Percentiles rank a stretch among this genome's conserved stretches.
These are phyloP conservation scores for Suzukiozyma palmioleophila DNA, from an alignment of 1,139 yeast species.

Conservation along the genomic window DNA sequence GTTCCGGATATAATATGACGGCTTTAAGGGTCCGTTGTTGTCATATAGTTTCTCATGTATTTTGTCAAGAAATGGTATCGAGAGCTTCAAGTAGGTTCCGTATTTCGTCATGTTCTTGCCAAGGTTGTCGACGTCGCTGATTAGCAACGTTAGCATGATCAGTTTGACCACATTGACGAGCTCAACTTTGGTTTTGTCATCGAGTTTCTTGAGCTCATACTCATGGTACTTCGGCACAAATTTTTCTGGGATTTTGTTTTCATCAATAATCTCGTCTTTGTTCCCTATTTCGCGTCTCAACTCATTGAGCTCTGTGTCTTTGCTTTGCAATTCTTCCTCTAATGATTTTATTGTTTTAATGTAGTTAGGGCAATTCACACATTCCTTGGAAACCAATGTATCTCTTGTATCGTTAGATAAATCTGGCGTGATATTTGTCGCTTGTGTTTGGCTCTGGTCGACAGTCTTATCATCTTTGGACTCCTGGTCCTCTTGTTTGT, in stretches of 20 bases:
- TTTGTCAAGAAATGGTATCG: slow-evolving; percentile 24
- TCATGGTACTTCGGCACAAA: slow-evolving; percentile 21
- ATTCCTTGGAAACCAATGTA: not conserved
- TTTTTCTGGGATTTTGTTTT: slow-evolving; percentile 11
- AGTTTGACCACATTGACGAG: slow-evolving; percentile 28
- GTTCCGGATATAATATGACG: slow-evolving; percentile 13
- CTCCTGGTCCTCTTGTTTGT: not conserved
- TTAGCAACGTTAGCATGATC: slow-evolving; percentile 29
- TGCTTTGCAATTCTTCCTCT: not conserved
- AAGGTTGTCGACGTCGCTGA: slow-evolving; percentile 15
- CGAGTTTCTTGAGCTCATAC: slow-evolving; percentile 26
- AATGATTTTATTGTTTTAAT: not conserved
- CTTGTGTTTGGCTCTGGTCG: not conserved
- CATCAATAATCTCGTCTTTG: slow-evolving; percentile 10
- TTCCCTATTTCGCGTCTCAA: not conserved
- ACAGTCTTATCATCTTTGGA: not conserved
- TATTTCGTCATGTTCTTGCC: slow-evolving; percentile 22
- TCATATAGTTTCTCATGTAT: slow-evolving; percentile 21
- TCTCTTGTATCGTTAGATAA: not conserved
- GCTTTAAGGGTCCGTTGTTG: slow-evolving; percentile 9
- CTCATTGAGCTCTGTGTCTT: not conserved
- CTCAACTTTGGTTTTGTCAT: slow-evolving; percentile 21
- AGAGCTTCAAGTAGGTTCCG: slow-evolving; percentile 21
- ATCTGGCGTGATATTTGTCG: not conserved
- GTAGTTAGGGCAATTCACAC: not conserved